Evolutionary conservation across 768 basidiomycete species (phyloP).

Genomic region (Coprinellus micaceus): DNA sequence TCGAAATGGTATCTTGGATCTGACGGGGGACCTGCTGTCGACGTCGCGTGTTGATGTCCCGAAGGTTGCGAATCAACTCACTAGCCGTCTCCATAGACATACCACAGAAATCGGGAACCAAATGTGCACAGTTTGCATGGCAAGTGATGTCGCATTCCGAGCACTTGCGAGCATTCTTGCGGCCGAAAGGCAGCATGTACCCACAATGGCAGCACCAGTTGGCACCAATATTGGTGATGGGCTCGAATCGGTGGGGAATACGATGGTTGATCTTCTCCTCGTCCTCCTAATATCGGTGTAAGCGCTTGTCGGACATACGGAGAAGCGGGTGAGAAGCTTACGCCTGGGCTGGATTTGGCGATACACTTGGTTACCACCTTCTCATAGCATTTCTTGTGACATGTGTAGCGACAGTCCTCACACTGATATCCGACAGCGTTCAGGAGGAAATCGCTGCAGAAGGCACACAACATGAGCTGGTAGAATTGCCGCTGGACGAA

Average conservation of each 20-base stretch:
- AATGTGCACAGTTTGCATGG: constrained; percentile 95
- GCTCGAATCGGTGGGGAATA: constrained; percentile 97
- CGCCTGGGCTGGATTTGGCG: constrained; percentile 91
- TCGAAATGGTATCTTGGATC: constrained; percentile 28
- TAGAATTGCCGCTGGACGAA: constrained; percentile 98
- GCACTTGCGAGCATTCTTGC: constrained; percentile 95
- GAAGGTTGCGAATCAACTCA: constrained; percentile 83
- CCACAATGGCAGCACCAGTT: constrained; percentile 99
- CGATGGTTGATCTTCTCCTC: constrained; percentile 99
- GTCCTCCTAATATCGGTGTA: constrained; percentile 63
- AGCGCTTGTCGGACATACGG: neutral
- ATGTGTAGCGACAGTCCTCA: constrained; percentile 98
- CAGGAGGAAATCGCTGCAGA: constrained; percentile 95
- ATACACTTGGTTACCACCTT: constrained; percentile 99
- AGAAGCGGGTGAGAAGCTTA: constrained; percentile 36
- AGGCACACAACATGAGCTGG: constrained; percentile 96
- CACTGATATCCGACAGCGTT: constrained; percentile 98
- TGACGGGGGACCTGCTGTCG: constrained; percentile 36
- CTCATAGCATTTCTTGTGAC: constrained; percentile 98
- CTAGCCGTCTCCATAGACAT: constrained; percentile 99
- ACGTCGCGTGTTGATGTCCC: constrained; percentile 81
- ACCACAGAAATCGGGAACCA: constrained; percentile 98
- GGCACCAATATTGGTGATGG: constrained; percentile 93
- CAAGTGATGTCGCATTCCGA: constrained; percentile 96
- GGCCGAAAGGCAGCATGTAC: constrained; percentile 93